phyloP scores from a whole-genome alignment of 371 early-diverging fungal species.

The Mortierella polycephala region DNA sequence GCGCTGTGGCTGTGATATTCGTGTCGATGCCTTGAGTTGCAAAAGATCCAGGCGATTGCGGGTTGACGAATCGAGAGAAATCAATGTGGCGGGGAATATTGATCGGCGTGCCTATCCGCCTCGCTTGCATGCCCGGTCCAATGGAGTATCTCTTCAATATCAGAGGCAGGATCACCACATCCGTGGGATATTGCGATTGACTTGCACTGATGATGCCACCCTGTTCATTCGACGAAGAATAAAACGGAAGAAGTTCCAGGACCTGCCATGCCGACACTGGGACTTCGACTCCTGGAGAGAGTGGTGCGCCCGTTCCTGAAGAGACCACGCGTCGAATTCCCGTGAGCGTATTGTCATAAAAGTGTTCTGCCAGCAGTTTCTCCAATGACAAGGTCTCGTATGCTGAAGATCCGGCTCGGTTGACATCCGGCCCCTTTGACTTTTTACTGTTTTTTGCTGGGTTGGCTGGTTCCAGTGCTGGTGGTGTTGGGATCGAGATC shows the following conservation, averaged over 20 bases:
- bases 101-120: conserved; percentile 58
- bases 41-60: conserved; percentile 13
- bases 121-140: conserved; percentile 43
- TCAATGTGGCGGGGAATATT: conserved; percentile 60
- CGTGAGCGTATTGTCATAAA: conserved; percentile 55
- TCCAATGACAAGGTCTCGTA: conserved; percentile 53
- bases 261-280: conserved; percentile 71
- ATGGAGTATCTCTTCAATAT: conserved; percentile 67
- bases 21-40: not conserved
- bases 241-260: conserved; percentile 67
- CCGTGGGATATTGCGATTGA: conserved; percentile 62
- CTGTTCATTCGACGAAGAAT: conserved; percentile 67
- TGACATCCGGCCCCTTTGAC: not conserved
- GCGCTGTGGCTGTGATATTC: not conserved
- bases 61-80: conserved; percentile 63
- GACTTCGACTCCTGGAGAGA: conserved; percentile 50
- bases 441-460: conserved; percentile 1
- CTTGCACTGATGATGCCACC: conserved; percentile 58
- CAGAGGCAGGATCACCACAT: conserved; percentile 62
- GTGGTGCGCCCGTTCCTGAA: conserved; percentile 48
- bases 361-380: conserved; percentile 50
- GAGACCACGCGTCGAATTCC: conserved; percentile 55
- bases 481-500: conserved; percentile 57
- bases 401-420: not conserved
- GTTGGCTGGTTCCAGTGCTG: not conserved